Percentiles rank a stretch among this genome's conserved stretches.
These are phyloP conservation scores for Eucommia ulmoides DNA, from an alignment of 257 asterid genomes.

Conservation along the genomic window DNA sequence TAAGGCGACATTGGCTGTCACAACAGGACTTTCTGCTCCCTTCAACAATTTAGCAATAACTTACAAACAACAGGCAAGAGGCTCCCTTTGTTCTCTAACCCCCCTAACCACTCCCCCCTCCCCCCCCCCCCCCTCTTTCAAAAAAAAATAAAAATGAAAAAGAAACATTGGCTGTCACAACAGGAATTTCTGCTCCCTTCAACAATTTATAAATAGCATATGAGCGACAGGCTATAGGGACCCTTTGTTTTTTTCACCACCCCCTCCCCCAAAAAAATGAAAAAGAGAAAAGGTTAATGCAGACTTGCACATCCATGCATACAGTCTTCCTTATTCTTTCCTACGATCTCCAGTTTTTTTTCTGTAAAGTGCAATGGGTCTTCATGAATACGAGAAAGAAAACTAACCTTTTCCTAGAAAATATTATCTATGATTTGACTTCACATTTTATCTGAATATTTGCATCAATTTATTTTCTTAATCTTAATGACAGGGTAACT, in stretches of 20 bases:
- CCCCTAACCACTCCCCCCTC: too few relatives aligned
- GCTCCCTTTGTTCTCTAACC: too few relatives aligned
- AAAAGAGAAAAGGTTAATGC: conserved; percentile 84
- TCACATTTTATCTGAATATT: background rate
- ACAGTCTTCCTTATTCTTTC: too few relatives aligned
- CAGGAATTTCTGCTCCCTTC: conserved; percentile 95
- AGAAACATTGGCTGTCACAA: conserved; percentile 79
- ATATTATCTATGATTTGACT: background rate
- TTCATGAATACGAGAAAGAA: too few relatives aligned
- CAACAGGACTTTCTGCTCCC: conserved; percentile 96
- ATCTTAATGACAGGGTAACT: conserved; percentile 60
- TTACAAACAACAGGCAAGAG: conserved; percentile 91
- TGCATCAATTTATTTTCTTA: conserved; percentile 6
- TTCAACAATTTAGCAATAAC: conserved; percentile 86
- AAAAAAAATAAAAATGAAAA: too few relatives aligned
- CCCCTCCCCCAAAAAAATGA: too few relatives aligned
- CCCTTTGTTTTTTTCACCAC: too few relatives aligned
- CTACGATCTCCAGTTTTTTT: too few relatives aligned
- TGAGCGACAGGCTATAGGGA: conserved; percentile 90
- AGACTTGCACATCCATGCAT: conserved; percentile 76
- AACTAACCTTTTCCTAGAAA: too few relatives aligned
- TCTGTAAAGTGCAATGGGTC: too few relatives aligned
- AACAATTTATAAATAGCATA: conserved; percentile 86
- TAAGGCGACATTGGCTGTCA: conserved; percentile 81
- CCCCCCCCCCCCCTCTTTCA: too few relatives aligned